A percentile compares a stretch with the other conserved stretches of the same genome.
Evolutionary conservation across 148 eudicot species (phyloP).

Genomic region (Drosera capensis): DNA sequence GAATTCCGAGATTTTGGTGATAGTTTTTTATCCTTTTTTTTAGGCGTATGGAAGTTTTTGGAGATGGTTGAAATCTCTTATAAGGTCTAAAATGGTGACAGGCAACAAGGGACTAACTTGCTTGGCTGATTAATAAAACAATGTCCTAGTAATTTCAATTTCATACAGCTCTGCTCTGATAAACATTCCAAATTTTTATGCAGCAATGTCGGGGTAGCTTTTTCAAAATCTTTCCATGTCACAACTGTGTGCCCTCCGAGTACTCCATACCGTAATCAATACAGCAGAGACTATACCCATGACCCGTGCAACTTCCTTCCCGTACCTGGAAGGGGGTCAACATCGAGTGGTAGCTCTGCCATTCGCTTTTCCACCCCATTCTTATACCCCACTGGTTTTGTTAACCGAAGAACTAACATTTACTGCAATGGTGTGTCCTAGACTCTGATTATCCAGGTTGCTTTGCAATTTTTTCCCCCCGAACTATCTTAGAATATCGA

Average conservation of each 20-base stretch:
- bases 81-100: too few species aligned
- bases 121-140: too few species aligned
- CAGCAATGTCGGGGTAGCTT: constrained; percentile 83
- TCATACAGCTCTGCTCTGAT: constrained; percentile 24
- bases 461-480: too few species aligned
- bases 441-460: constrained; percentile 39
- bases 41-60: too few species aligned
- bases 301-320: constrained; percentile 54
- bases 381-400: constrained; percentile 28
- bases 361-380: constrained; percentile 49
- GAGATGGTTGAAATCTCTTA: too few species aligned
- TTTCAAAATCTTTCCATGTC: constrained; percentile 64
- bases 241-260: constrained; percentile 57
- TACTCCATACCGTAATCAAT: constrained; percentile 51
- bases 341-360: constrained; percentile 53
- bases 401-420: constrained; percentile 48
- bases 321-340: constrained; percentile 48
- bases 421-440: constrained; percentile 95
- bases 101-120: too few species aligned
- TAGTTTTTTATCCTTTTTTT: too few species aligned
- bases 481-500: too few species aligned
- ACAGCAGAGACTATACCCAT: constrained; percentile 39
- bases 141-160: too few species aligned
- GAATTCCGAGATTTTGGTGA: too few species aligned
- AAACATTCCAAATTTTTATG: constrained; percentile 48